These are phyloP conservation scores for Trametes meyenii DNA, from an alignment of 768 basidiomycete species.

Conservation along the genomic window DNA sequence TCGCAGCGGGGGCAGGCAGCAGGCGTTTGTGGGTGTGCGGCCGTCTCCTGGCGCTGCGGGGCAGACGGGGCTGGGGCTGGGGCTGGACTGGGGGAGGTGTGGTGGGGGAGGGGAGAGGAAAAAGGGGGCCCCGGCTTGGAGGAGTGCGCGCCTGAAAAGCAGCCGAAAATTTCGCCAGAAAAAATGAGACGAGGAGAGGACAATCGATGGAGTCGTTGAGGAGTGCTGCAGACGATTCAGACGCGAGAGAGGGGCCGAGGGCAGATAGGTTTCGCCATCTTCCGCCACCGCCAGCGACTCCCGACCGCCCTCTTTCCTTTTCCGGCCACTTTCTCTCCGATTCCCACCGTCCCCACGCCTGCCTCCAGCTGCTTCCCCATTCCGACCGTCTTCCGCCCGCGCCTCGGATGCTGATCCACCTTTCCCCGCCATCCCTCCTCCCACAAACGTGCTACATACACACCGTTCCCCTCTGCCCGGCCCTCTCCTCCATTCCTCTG, in stretches of 20 bases:
- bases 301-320: conserved; percentile 8
- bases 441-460: conserved; percentile 1
- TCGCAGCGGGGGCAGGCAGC: neutral
- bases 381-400: conserved; percentile 25
- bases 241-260: neutral
- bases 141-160: neutral
- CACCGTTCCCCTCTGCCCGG: neutral
- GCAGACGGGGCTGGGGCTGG: no score
- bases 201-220: neutral
- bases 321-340: conserved; percentile 2
- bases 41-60: no score
- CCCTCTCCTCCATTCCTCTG: neutral
- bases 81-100: neutral
- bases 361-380: conserved; percentile 6
- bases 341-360: conserved; percentile 11
- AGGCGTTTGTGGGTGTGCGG: no score
- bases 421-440: neutral
- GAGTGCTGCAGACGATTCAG: neutral
- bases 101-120: neutral
- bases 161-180: conserved; percentile 10
- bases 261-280: conserved; percentile 24
- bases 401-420: conserved; percentile 8
- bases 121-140: neutral
- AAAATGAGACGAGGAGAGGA: conserved; percentile 7
- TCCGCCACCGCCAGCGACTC: conserved; percentile 9